Base-by-base conservation (phyloP, 1,139 yeast genomes). In the Sugiyamaella castrensis region DNA sequence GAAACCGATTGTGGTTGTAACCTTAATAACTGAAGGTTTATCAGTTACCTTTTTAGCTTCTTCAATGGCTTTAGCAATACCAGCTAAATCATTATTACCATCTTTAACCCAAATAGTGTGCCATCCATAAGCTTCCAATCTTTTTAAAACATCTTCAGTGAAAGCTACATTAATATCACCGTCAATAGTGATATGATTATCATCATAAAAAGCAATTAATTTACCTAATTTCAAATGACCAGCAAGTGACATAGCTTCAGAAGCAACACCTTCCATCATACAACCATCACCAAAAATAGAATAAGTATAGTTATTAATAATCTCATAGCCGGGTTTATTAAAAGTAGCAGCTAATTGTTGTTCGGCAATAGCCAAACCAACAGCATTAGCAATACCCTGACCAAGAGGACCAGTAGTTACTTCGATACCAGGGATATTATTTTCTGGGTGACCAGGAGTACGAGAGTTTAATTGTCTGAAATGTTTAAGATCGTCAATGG, bases 401-500 rank as follows among this genome's bases (percentile, higher is more conserved):
- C 99, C 99, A 65, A 92, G 81, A 55, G 99, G 98, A 71, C 99
- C 99, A 55, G 98, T 91, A 71, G 98, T 91, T 66, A 91, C 96
- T 70, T 94, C 98, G 52, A 89, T 82, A 68, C 98, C 98, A 51
- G 95, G 91, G 48, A 76, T 66, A 53, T 74, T 77, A 58, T 80
- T 79, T 75, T 92, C 98, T 48, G 98, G 98, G 76, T 92, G 98
- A 63, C 98, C 98, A 48, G 98, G 98, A 57, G 96, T 86, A 74
- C 83, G 84, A 58, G 98, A 91, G 68, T 79, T 77, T 64, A 91
- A 73, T 73, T 88, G 95, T 80, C 99, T 87, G 76, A 92, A 92
- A 57, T 78, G 72, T 77, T 89, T 86, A 72, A 92, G 78, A 72
- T 94, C 98, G 44, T 89, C 96, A 57, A 92, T 72, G 49, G 87